phyloP scores from a whole-genome alignment of 2,329 filamentous ascomycete species.

The Magnaporthales sp. region DNA sequence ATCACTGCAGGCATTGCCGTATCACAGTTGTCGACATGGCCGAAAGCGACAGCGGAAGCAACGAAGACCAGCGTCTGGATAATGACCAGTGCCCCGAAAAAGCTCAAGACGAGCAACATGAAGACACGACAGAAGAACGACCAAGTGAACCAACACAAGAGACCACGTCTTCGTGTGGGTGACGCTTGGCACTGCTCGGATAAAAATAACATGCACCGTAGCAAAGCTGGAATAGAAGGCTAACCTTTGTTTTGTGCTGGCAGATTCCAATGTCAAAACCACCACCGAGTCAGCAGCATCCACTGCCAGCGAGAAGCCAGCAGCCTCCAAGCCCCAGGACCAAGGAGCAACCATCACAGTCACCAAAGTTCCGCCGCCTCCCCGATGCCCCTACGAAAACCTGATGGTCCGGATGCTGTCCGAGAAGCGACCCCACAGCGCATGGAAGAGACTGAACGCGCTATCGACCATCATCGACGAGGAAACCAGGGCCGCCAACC shows the following conservation, averaged over 20 bases:
- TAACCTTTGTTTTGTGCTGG: background rate
- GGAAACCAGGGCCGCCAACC: too few relatives aligned
- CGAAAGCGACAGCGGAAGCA: background rate
- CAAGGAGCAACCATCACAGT: background rate
- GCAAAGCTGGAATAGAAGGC: background rate
- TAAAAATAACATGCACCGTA: background rate
- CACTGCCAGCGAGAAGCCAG: background rate
- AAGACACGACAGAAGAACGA: background rate
- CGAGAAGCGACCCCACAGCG: background rate
- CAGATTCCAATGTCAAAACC: background rate
- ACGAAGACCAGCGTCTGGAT: background rate
- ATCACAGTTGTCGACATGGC: background rate
- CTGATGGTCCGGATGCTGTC: background rate
- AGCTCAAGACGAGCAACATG: background rate
- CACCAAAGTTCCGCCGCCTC: background rate
- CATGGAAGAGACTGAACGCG: background rate
- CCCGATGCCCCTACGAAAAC: background rate
- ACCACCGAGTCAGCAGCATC: background rate
- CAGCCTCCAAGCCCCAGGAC: background rate
- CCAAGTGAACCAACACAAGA: background rate
- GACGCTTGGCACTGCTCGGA: background rate
- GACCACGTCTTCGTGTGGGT: background rate
- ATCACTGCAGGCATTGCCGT: background rate
- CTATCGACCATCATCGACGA: background rate
- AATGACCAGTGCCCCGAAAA: background rate